Evolutionary conservation across 2,329 filamentous ascomycete species (phyloP).

Genomic region (Blastomyces parvus): DNA sequence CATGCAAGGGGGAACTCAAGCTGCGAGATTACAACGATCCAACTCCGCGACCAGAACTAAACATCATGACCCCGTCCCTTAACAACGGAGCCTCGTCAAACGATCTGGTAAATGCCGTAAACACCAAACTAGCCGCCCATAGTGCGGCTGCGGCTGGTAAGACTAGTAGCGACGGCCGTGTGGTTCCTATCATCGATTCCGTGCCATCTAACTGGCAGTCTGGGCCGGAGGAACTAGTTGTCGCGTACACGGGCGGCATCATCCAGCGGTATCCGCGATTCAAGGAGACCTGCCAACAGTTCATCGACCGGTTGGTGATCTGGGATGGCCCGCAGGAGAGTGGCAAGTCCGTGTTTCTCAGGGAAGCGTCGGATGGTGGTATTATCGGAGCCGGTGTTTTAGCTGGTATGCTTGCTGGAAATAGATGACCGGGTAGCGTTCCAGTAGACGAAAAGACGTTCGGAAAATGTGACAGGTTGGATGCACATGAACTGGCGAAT

Average conservation of each 20-base stretch:
- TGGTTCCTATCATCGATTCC: conserved; percentile 8
- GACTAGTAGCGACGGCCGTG: background rate
- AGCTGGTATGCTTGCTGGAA: conserved; percentile 31
- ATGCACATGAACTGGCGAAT: background rate
- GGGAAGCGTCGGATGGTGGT: conserved; percentile 41
- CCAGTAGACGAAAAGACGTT: background rate
- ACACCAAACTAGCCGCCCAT: conserved; percentile 1
- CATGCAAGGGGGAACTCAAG: conserved; percentile 57
- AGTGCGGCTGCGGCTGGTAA: background rate
- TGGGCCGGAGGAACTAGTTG: conserved; percentile 53
- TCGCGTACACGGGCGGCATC: conserved; percentile 67
- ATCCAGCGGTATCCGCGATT: conserved; percentile 65
- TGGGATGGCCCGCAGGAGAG: conserved; percentile 29
- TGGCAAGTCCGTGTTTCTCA: conserved; percentile 37
- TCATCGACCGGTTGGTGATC: conserved; percentile 46
- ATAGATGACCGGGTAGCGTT: background rate
- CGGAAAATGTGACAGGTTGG: background rate
- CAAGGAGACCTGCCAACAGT: conserved; percentile 54
- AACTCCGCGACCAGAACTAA: conserved; percentile 24
- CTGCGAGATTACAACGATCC: conserved; percentile 32
- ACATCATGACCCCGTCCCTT: conserved; percentile 16
- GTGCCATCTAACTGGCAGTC: conserved; percentile 30
- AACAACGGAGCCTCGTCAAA: conserved; percentile 20
- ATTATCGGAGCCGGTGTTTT: conserved; percentile 43
- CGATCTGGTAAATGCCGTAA: background rate